Conservation (phyloP, 2,329 filamentous ascomycete species). For the Myriosclerotinia scirpicola region DNA sequence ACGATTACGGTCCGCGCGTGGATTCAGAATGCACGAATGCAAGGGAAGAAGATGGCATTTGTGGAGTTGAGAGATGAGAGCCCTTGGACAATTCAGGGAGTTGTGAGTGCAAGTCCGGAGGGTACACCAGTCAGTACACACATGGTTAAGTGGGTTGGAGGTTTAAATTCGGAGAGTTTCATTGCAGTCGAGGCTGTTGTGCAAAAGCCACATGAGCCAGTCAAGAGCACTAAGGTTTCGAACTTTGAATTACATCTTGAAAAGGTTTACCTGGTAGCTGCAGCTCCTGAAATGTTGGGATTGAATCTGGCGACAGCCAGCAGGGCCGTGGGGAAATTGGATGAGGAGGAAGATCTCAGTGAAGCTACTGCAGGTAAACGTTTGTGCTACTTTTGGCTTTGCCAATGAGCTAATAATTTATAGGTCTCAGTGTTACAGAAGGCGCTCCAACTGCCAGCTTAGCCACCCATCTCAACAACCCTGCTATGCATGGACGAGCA, state of each 20-base stretch:
- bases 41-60: conserved; percentile 90
- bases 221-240: conserved; percentile 82
- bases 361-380: conserved; percentile 45
- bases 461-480: conserved; percentile 72
- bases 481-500: conserved; percentile 86
- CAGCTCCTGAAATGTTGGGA: conserved; percentile 57
- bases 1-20: conserved; percentile 75
- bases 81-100: conserved; percentile 78
- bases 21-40: conserved; percentile 83
- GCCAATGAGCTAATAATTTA: conserved; percentile 31
- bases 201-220: conserved; percentile 78
- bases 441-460: conserved; percentile 63
- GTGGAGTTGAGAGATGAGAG: conserved; percentile 77
- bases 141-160: conserved; percentile 91
- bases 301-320: conserved; percentile 58
- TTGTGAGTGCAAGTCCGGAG: conserved; percentile 66
- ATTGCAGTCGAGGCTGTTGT: conserved; percentile 79
- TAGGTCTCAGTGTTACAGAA: conserved; percentile 46
- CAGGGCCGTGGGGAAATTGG: conserved; percentile 57
- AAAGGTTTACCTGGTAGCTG: conserved; percentile 77
- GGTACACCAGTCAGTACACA: conserved; percentile 67
- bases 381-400: background rate
- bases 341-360: conserved; percentile 57
- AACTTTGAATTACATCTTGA: conserved; percentile 84
- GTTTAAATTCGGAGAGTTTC: conserved; percentile 75